Evolutionary conservation across 2,329 filamentous ascomycete species (phyloP).

Genomic region (Colletotrichum echinochloae): DNA sequence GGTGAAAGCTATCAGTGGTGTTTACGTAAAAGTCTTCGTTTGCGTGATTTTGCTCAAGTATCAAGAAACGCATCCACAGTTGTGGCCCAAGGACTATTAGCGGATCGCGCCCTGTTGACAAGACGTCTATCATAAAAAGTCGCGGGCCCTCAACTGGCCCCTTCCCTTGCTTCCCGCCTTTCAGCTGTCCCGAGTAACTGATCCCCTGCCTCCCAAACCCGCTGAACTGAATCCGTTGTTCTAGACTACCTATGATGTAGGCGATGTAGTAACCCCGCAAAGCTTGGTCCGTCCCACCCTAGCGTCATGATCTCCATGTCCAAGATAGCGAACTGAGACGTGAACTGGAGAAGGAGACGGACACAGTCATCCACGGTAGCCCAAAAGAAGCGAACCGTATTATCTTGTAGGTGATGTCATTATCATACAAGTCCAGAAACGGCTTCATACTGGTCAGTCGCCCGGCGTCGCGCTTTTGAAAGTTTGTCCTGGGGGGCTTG

Average conservation of each 20-base stretch:
- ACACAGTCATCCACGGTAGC: background rate
- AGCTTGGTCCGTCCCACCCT: background rate
- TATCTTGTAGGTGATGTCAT: background rate
- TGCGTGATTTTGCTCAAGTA: background rate
- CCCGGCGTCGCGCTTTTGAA: background rate
- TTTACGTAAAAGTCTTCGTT: background rate
- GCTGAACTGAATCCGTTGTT: background rate
- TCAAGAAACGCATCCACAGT: background rate
- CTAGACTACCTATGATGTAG: background rate
- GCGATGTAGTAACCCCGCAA: conserved; percentile 12
- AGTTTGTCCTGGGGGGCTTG: too few species aligned
- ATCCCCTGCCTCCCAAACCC: background rate
- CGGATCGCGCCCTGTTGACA: background rate
- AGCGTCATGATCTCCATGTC: conserved; percentile 17
- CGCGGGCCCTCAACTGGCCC: background rate
- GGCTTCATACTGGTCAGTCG: background rate
- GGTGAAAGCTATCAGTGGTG: too few species aligned
- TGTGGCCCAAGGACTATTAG: background rate
- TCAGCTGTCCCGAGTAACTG: background rate
- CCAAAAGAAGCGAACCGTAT: background rate
- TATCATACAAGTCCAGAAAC: background rate
- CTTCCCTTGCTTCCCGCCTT: background rate
- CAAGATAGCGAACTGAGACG: conserved; percentile 10
- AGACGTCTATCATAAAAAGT: conserved; percentile 1
- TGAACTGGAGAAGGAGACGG: conserved; percentile 2